Evolutionary conservation across 805 yeast genomes (phyloP).

Genomic region (Ogataea neopini): DNA sequence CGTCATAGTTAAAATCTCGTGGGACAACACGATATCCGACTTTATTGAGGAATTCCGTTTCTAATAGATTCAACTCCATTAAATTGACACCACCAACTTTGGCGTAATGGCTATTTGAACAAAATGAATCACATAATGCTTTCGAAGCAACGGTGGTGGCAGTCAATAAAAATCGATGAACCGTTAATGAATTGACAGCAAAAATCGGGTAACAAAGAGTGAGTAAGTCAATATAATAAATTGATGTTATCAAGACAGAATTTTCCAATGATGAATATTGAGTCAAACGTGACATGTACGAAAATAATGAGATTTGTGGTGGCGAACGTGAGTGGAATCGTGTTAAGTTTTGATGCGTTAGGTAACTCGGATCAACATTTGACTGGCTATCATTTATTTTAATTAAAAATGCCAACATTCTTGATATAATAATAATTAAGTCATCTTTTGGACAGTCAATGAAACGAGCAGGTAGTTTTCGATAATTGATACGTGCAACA

Average conservation of each 20-base stretch:
- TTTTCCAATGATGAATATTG: slow-evolving; percentile 85
- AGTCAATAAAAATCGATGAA: slow-evolving; percentile 85
- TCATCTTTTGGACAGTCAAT: slow-evolving; percentile 69
- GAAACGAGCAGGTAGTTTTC: slow-evolving; percentile 50
- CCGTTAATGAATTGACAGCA: slow-evolving; percentile 86
- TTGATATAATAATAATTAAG: slow-evolving; percentile 66
- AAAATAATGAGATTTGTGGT: slow-evolving; percentile 79
- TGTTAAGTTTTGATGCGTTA: slow-evolving; percentile 54
- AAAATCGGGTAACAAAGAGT: slow-evolving; percentile 77
- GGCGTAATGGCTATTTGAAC: slow-evolving; percentile 91
- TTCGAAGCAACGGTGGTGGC: slow-evolving; percentile 91
- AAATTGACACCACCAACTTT: slow-evolving; percentile 92
- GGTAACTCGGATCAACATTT: slow-evolving; percentile 31
- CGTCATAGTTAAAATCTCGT: slow-evolving; percentile 41
- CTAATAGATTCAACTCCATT: slow-evolving; percentile 80
- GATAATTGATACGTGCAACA: background rate
- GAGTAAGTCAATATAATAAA: slow-evolving; percentile 88
- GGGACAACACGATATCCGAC: slow-evolving; percentile 81
- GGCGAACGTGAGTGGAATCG: slow-evolving; percentile 93
- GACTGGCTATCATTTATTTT: slow-evolving; percentile 60
- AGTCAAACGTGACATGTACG: slow-evolving; percentile 73
- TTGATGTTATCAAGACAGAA: slow-evolving; percentile 74
- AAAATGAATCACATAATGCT: slow-evolving; percentile 90
- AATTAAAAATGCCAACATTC: slow-evolving; percentile 80
- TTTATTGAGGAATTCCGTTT: slow-evolving; percentile 79